These are phyloP conservation scores for Amanita fuliginea DNA, from an alignment of 768 basidiomycete genomes.

Conservation along the genomic window DNA sequence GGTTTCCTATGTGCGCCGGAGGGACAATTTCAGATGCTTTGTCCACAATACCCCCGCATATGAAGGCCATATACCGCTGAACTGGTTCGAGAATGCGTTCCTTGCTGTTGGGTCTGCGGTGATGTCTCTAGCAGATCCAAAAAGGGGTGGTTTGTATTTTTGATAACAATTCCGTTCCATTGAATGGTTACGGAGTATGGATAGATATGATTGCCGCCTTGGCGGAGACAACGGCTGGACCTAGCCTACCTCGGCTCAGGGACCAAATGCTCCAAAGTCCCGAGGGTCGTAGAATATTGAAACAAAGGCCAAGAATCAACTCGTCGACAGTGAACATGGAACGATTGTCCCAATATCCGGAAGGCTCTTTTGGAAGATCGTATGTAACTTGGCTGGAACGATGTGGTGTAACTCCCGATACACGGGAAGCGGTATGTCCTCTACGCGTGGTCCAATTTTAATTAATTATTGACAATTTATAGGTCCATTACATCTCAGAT, in stretches of 20 bases:
- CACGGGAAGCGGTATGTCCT: conserved; percentile 66
- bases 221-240: conserved; percentile 85
- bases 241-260: conserved; percentile 63
- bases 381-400: conserved; percentile 87
- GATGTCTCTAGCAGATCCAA: conserved; percentile 71
- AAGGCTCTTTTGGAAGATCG: conserved; percentile 76
- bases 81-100: conserved; percentile 72
- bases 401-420: conserved; percentile 88
- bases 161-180: background rate
- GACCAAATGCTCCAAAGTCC: conserved; percentile 66
- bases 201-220: conserved; percentile 93
- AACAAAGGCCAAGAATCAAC: conserved; percentile 75
- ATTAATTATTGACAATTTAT: background rate
- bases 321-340: conserved; percentile 66
- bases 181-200: conserved; percentile 3
- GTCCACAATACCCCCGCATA: conserved; percentile 40
- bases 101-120: conserved; percentile 80
- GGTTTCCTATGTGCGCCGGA: background rate
- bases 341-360: conserved; percentile 50
- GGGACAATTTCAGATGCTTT: background rate
- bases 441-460: conserved; percentile 4
- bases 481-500: conserved; percentile 94
- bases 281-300: conserved; percentile 79
- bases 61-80: conserved; percentile 74
- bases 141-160: conserved; percentile 64